Conservation (phyloP, 768 basidiomycete genomes). For the Leccinum rimulosum region DNA sequence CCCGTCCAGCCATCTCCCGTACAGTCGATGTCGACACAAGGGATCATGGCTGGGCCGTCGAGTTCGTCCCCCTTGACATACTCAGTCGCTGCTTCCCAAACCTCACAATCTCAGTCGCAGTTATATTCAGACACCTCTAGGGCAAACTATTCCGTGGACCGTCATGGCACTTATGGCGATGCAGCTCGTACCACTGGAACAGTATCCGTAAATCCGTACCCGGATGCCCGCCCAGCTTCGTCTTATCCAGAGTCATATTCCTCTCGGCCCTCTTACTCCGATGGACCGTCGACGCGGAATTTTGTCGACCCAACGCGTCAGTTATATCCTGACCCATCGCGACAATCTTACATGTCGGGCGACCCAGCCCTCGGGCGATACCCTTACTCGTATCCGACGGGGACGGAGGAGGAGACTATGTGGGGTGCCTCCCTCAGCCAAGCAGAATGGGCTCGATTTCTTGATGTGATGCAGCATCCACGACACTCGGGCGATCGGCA, state of each 20-base stretch:
- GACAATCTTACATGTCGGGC: constrained; percentile 26
- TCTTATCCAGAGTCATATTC: constrained; percentile 27
- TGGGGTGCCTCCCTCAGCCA: constrained; percentile 79
- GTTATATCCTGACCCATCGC: constrained; percentile 26
- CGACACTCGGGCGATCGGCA: constrained; percentile 30
- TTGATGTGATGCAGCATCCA: constrained; percentile 62
- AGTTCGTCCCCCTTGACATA: constrained; percentile 27
- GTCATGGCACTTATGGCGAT: constrained; percentile 24
- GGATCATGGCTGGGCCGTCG: constrained; percentile 18
- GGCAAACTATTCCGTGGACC: constrained; percentile 18
- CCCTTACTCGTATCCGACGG: constrained; percentile 39
- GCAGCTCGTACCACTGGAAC: constrained; percentile 16
- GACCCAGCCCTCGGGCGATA: constrained; percentile 24
- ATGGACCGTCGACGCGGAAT: constrained; percentile 24
- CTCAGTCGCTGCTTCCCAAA: constrained; percentile 18
- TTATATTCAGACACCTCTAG: constrained; percentile 27
- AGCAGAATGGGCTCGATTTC: constrained; percentile 66
- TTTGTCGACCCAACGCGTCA: constrained; percentile 21
- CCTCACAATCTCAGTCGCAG: constrained; percentile 25
- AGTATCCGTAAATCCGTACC: constrained; percentile 28
- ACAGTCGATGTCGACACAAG: constrained; percentile 22
- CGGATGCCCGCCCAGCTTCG: constrained; percentile 21
- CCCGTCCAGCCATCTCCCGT: constrained; percentile 21
- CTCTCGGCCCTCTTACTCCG: constrained; percentile 26
- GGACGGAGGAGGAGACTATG: constrained; percentile 59